Percentiles rank a stretch among this genome's conserved stretches.
phyloP scores from a whole-genome alignment of 352 stramenopile genomes.

The Phytophthora pinifolia region DNA sequence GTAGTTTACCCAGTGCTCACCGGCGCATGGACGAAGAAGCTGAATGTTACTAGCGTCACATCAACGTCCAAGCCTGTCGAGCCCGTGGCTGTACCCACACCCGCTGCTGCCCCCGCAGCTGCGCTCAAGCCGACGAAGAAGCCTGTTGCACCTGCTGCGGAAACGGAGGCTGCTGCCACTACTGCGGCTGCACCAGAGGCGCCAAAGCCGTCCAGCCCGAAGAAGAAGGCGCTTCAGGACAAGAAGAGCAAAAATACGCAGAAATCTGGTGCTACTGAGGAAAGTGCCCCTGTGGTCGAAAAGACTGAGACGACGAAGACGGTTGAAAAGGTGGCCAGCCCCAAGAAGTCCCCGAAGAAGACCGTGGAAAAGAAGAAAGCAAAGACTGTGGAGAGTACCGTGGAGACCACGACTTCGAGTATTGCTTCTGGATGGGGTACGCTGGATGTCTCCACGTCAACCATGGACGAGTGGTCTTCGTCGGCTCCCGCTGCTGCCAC shows the following conservation, averaged over 20 bases:
- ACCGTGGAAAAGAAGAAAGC: constrained; percentile 37
- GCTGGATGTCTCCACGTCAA: constrained; percentile 62
- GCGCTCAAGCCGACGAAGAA: constrained; percentile 28
- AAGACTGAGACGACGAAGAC: constrained; percentile 27
- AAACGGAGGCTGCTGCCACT: constrained; percentile 13
- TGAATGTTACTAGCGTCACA: constrained; percentile 46
- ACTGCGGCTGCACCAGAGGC: constrained; percentile 15
- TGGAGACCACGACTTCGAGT: constrained; percentile 31
- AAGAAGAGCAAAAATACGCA: constrained; percentile 44
- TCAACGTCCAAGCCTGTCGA: constrained; percentile 40
- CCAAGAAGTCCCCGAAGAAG: constrained; percentile 38
- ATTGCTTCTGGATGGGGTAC: constrained; percentile 63
- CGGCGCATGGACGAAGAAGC: constrained; percentile 75
- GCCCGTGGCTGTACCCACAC: constrained; percentile 16
- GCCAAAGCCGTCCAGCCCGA: constrained; percentile 34
- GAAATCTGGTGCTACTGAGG: constrained; percentile 19
- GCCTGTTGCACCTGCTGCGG: constrained; percentile 8
- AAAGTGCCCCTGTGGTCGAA: constrained; percentile 19
- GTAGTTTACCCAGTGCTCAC: constrained; percentile 60
- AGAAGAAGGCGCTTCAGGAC: constrained; percentile 48
- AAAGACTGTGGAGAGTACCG: constrained; percentile 44
- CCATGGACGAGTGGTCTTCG: constrained; percentile 66
- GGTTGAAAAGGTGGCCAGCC: constrained; percentile 35
- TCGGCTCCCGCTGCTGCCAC: constrained; percentile 31
- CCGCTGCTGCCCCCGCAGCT: constrained; percentile 13